Evolutionary conservation across 2,329 filamentous ascomycete species (phyloP).

Genomic region (Podosphaera aphanis): DNA sequence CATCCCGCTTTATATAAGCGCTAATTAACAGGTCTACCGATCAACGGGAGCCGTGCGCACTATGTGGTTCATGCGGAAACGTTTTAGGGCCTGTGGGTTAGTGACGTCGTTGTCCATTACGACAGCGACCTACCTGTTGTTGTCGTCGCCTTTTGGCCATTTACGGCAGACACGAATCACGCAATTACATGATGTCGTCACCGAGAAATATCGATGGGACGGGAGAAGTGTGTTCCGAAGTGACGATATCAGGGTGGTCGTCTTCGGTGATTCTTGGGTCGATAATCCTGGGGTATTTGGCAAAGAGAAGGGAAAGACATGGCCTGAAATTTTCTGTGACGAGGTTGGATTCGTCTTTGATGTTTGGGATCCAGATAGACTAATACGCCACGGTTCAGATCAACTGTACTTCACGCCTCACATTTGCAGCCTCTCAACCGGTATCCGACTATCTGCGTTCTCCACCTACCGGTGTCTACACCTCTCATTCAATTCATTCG

Average conservation of each 20-base stretch:
- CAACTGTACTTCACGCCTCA: slow-evolving; percentile 12
- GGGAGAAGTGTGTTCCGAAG: slow-evolving; percentile 2
- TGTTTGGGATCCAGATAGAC: too few relatives aligned
- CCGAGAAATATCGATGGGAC: slow-evolving; percentile 9
- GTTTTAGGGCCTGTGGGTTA: slow-evolving; percentile 8
- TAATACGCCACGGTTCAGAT: slow-evolving; percentile 8
- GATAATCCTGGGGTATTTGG: slow-evolving; percentile 7
- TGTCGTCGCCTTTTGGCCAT: slow-evolving; percentile 4
- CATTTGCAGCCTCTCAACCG: slow-evolving; percentile 12
- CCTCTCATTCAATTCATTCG: slow-evolving; percentile 9
- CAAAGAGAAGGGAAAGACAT: slow-evolving; percentile 10
- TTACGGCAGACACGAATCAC: slow-evolving; percentile 9
- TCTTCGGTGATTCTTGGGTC: slow-evolving; percentile 16
- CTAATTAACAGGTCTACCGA: too few relatives aligned
- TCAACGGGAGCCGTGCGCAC: too few relatives aligned
- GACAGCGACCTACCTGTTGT: slow-evolving; percentile 7
- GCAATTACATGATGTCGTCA: slow-evolving; percentile 6
- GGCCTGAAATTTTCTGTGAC: slow-evolving; percentile 12
- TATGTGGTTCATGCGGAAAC: slow-evolving; percentile 5
- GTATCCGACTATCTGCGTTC: slow-evolving; percentile 5
- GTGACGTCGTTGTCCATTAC: slow-evolving; percentile 9
- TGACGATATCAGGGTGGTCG: slow-evolving; percentile 9
- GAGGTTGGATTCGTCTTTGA: slow-evolving; percentile 9
- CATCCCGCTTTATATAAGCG: too few relatives aligned
- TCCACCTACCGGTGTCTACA: slow-evolving; percentile 10